Evolutionary conservation across 805 yeast genomes (phyloP).

Genomic region (Yarrowia sp.): DNA sequence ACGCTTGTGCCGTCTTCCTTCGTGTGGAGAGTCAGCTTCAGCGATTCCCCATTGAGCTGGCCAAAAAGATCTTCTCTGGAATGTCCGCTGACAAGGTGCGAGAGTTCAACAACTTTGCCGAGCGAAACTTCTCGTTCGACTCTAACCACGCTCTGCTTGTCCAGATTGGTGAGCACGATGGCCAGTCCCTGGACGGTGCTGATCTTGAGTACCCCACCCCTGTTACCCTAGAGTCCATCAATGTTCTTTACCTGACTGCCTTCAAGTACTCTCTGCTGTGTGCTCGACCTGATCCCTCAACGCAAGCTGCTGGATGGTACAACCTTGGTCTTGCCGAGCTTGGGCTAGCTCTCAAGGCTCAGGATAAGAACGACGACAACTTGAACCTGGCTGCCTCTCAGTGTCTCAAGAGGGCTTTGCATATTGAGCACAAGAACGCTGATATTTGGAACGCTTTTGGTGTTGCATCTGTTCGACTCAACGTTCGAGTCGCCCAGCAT

Average conservation of each 20-base stretch:
- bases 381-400: constrained; percentile 59
- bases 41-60: constrained; percentile 57
- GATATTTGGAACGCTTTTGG: constrained; percentile 87
- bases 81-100: constrained; percentile 28
- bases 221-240: neutral
- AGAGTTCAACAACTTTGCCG: constrained; percentile 16
- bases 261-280: constrained; percentile 39
- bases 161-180: constrained; percentile 16
- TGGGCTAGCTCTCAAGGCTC: constrained; percentile 53
- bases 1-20: constrained; percentile 61
- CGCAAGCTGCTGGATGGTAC: constrained; percentile 56
- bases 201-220: constrained; percentile 7
- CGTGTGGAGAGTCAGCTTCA: constrained; percentile 61
- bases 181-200: constrained; percentile 9
- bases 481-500: constrained; percentile 85
- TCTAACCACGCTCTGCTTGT: constrained; percentile 22
- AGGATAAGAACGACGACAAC: constrained; percentile 43
- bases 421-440: constrained; percentile 70
- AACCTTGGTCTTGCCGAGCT: constrained; percentile 76
- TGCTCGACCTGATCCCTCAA: constrained; percentile 45
- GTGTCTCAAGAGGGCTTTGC: constrained; percentile 70
- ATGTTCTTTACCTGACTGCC: constrained; percentile 11
- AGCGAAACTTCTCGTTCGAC: constrained; percentile 35
- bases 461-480: constrained; percentile 66
- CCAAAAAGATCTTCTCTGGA: constrained; percentile 43